phyloP scores from a whole-genome alignment of 352 stramenopile genomes.

The Stramenopiles sp. region DNA sequence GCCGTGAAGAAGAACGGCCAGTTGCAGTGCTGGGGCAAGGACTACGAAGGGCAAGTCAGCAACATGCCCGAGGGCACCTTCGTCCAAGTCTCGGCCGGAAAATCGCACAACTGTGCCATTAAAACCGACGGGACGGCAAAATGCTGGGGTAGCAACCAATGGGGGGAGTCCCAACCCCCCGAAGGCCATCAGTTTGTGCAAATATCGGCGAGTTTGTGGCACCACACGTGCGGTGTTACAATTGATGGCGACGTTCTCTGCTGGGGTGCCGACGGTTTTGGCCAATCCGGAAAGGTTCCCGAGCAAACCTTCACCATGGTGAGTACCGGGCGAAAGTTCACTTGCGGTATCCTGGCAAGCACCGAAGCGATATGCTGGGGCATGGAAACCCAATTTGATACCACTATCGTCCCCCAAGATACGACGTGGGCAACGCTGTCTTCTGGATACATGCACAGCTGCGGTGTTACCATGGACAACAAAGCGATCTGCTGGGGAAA shows the following conservation, averaged over 20 bases:
- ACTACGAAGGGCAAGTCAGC: conserved; percentile 28
- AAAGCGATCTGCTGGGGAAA: conserved; percentile 39
- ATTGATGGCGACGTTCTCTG: not conserved
- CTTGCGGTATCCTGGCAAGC: not conserved
- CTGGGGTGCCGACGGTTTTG: conserved; percentile 14
- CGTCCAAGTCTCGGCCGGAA: conserved; percentile 48
- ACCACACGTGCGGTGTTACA: conserved; percentile 14
- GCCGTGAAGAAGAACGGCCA: conserved; percentile 49
- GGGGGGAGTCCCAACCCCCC: conserved; percentile 17
- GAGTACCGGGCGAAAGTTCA: not conserved
- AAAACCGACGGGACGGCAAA: conserved; percentile 28
- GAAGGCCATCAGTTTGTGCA: conserved; percentile 2
- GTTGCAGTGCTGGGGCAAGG: conserved; percentile 43
- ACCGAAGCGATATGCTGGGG: not conserved
- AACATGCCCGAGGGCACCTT: conserved; percentile 34
- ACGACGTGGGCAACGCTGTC: not conserved
- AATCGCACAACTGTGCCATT: conserved; percentile 31
- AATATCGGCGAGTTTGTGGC: conserved; percentile 4
- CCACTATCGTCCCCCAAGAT: not conserved
- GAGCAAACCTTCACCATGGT: not conserved
- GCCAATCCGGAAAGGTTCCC: not conserved
- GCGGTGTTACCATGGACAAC: conserved; percentile 36
- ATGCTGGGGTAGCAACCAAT: conserved; percentile 45
- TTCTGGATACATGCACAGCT: conserved; percentile 17
- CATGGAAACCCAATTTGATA: not conserved